Percentiles rank a stretch among this genome's conserved stretches.
phyloP scores from a whole-genome alignment of 352 stramenopile species.

The Phytophthora colocasiae region DNA sequence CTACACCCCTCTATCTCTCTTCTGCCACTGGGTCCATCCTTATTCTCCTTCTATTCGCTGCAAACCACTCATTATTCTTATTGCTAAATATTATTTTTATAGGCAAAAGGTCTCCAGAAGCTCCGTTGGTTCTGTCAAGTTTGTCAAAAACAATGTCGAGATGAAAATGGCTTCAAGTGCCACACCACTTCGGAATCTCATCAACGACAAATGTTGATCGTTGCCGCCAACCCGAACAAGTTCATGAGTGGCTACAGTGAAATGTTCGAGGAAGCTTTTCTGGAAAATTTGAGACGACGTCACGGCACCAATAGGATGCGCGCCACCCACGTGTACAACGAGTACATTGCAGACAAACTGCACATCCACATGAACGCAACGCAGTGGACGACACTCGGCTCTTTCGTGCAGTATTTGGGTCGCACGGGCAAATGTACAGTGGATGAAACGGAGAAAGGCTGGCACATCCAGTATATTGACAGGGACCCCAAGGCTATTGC shows the following conservation, averaged over 20 bases:
- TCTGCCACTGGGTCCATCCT: not conserved
- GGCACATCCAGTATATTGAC: conserved; percentile 97
- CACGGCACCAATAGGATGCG: conserved; percentile 97
- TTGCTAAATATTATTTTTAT: conserved; percentile 6
- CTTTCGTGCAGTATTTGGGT: conserved; percentile 99
- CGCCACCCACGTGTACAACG: conserved; percentile 98
- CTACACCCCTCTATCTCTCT: not conserved
- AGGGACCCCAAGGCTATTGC: conserved; percentile 92
- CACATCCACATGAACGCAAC: conserved; percentile 99
- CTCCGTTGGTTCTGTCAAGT: conserved; percentile 99
- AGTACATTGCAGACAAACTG: conserved; percentile 99
- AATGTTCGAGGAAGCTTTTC: conserved; percentile 95
- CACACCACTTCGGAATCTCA: conserved; percentile 98
- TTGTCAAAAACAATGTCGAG: conserved; percentile 99
- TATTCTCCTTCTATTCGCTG: not conserved
- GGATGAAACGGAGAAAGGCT: conserved; percentile 98
- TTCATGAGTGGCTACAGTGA: conserved; percentile 94
- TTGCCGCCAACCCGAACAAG: conserved; percentile 94
- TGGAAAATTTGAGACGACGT: conserved; percentile 94
- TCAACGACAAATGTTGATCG: conserved; percentile 98
- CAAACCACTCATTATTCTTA: conserved; percentile 7
- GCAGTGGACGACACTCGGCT: conserved; percentile 96
- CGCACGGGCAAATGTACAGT: conserved; percentile 97
- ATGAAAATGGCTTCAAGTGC: conserved; percentile 99
- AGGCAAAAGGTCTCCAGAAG: conserved; percentile 97